Conservation (phyloP, 2,329 filamentous ascomycete species). For the Polytolypa hystricis region DNA sequence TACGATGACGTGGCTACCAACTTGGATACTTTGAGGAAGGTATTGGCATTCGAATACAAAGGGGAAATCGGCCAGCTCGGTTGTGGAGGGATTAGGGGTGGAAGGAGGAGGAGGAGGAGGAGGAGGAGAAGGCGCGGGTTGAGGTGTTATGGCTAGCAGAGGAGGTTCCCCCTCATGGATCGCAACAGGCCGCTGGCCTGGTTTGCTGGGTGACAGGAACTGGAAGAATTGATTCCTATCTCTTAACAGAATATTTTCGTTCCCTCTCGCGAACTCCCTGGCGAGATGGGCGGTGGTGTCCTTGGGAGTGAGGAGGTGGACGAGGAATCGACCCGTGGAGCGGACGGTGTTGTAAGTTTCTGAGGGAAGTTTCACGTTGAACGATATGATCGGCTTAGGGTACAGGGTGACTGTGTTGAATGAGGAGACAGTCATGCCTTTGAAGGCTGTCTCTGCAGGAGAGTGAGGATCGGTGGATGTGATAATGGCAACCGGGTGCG, state of each 20-base stretch:
- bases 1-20: conserved; percentile 32
- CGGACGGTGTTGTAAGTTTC: conserved; percentile 44
- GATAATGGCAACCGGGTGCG: conserved; percentile 47
- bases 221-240: conserved; percentile 9
- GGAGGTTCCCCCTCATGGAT: conserved; percentile 11
- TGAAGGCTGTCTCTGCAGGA: conserved; percentile 21
- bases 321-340: conserved; percentile 34
- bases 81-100: too few relatives aligned
- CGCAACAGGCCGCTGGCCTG: conserved; percentile 2
- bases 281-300: conserved; percentile 25
- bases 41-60: conserved; percentile 31
- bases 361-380: conserved; percentile 49
- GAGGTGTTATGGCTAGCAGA: conserved; percentile 6
- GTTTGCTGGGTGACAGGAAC: conserved; percentile 7
- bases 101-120: too few relatives aligned
- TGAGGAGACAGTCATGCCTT: conserved; percentile 50
- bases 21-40: conserved; percentile 24
- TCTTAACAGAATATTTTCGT: conserved; percentile 23
- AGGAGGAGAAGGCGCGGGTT: conserved; percentile 21
- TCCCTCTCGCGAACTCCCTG: conserved; percentile 30
- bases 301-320: conserved; percentile 39
- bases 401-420: conserved; percentile 48
- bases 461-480: conserved; percentile 33
- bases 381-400: conserved; percentile 47
- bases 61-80: conserved; percentile 23